These are phyloP conservation scores for Naganishia onofrii DNA, from an alignment of 768 basidiomycete genomes.

Conservation along the genomic window DNA sequence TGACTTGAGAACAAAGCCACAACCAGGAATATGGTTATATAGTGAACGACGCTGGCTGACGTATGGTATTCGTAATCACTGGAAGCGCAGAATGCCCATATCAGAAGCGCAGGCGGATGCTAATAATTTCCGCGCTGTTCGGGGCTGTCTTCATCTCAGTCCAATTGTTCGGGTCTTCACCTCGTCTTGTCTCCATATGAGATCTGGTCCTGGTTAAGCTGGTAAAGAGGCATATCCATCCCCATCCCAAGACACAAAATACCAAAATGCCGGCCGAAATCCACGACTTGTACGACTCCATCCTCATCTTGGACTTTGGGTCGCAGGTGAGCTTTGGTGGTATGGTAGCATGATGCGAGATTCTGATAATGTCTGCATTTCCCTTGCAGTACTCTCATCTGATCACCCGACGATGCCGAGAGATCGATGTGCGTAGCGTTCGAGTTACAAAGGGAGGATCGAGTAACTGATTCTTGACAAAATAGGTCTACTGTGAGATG, in stretches of 20 bases:
- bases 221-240: neutral
- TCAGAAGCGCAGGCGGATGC: constrained; percentile 9
- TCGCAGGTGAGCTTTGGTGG: constrained; percentile 66
- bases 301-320: constrained; percentile 94
- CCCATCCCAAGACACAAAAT: neutral
- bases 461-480: neutral
- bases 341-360: neutral
- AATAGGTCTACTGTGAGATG: constrained; percentile 76
- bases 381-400: constrained; percentile 83
- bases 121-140: constrained; percentile 18
- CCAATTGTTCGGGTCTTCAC: too few species aligned
- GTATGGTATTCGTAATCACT: constrained; percentile 10
- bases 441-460: neutral
- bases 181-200: neutral
- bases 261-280: constrained; percentile 60
- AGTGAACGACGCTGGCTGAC: constrained; percentile 2
- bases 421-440: constrained; percentile 67
- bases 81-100: neutral
- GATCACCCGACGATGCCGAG: constrained; percentile 94
- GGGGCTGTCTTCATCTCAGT: neutral
- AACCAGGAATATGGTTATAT: neutral
- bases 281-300: constrained; percentile 90
- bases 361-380: neutral
- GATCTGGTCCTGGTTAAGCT: constrained; percentile 15
- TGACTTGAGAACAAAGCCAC: neutral